These are phyloP conservation scores for Ogataea sp. DNA, from an alignment of 805 yeast genomes.

Conservation along the genomic window DNA sequence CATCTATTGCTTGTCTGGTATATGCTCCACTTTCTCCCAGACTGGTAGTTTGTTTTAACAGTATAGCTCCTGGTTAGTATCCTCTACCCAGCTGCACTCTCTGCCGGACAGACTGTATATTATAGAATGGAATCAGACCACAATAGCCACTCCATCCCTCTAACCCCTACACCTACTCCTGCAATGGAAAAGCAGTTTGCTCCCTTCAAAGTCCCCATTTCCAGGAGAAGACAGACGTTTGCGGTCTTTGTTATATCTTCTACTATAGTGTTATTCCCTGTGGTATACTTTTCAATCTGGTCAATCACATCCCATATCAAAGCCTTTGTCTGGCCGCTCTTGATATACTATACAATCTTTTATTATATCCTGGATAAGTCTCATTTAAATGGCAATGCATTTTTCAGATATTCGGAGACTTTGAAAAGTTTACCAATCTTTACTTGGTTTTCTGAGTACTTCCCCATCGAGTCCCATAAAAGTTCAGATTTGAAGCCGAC, in stretches of 20 bases:
- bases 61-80: too few relatives aligned
- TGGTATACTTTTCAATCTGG: slow-evolving; percentile 48
- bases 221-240: slow-evolving; percentile 55
- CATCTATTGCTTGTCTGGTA: too few relatives aligned
- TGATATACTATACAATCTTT: slow-evolving; percentile 53
- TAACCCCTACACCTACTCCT: too few relatives aligned
- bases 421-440: slow-evolving; percentile 54
- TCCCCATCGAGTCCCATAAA: slow-evolving; percentile 69
- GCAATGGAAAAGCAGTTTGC: slow-evolving; percentile 33
- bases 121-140: background rate
- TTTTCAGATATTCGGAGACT: slow-evolving; percentile 45
- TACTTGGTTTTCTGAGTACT: slow-evolving; percentile 68
- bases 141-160: background rate
- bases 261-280: slow-evolving; percentile 51
- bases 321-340: slow-evolving; percentile 46
- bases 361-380: slow-evolving; percentile 56
- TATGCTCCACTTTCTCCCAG: too few relatives aligned
- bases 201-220: slow-evolving; percentile 47
- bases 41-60: too few relatives aligned
- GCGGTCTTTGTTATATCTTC: slow-evolving; percentile 69
- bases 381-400: slow-evolving; percentile 66
- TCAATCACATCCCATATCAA: slow-evolving; percentile 43
- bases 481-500: slow-evolving; percentile 70
- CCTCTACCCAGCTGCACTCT: too few relatives aligned
- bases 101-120: background rate